Evolutionary conservation across 2,329 filamentous ascomycete genomes (phyloP), one percentile per base, ranked within the genome.

Genomic region (Beauveria sp.): DNA sequence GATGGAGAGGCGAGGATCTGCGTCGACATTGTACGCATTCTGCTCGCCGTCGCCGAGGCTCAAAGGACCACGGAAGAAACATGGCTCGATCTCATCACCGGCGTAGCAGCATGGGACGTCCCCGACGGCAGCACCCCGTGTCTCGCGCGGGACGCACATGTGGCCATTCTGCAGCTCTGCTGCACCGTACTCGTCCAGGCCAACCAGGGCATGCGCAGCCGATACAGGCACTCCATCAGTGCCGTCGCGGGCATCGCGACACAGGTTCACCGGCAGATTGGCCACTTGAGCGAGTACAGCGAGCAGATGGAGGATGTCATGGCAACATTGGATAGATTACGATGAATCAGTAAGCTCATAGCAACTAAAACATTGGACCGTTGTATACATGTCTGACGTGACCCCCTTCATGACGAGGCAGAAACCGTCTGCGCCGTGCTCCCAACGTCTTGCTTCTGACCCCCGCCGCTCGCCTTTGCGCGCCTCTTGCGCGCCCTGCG

Each of bases 401-500:
- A 6, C 5, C 8, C 16, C n/a, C 22, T 42, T 60, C 18, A 60
- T 42, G 45, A 47, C 9, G 34, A 57, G 2, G 38, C 59, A 66
- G 52, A 67, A 47, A 58, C 63, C 45, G 62, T 60, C 55, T 62
- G 63, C 10, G 68, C 65, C 28, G 56, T 26, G 51, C 62, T 52
- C 40, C 47, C 46, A 42, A 63, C 46, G 50, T 52, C 26, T 24
- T 63, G 62, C 65, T 71, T 75, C 22, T 68, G 14, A 65, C 66
- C 5, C 71, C 72, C 43, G 70, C 72, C 63, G 75, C 75, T 54
- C 1, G 74, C 75, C 70, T 83, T 84, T 28, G 78, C 77, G 42
- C 81, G 74, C 72, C 71, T 79, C 74, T 86, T 86, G 62, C 79
- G 75, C 42, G 81, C 82, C 62, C 87, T 77, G 43, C 87, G 79